These are phyloP conservation scores for Colletotrichum sp. DNA, from an alignment of 2,329 filamentous ascomycete species.

Conservation along the genomic window DNA sequence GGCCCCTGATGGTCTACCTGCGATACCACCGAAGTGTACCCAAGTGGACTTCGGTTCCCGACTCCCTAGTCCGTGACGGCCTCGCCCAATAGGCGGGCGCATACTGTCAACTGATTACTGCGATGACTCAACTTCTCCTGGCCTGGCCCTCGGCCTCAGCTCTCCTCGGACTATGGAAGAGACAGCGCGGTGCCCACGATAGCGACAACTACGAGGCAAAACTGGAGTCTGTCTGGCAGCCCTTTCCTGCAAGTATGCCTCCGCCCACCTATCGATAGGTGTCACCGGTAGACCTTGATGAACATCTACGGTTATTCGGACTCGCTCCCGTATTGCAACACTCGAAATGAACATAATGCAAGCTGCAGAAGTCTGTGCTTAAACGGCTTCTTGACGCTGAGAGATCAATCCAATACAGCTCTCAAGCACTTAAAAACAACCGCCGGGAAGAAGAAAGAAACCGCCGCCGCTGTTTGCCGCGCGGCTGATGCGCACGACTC, in stretches of 20 bases:
- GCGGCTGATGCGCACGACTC: conserved; percentile 12
- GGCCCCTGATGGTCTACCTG: background rate
- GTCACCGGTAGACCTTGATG: background rate
- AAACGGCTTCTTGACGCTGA: background rate
- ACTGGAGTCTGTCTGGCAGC: background rate
- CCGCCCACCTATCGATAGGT: background rate
- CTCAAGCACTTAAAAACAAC: background rate
- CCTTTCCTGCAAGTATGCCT: background rate
- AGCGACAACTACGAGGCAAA: background rate
- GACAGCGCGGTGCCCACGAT: background rate
- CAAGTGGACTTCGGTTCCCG: background rate
- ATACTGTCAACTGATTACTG: background rate
- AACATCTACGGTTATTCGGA: background rate
- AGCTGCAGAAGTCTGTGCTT: background rate
- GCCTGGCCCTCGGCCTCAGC: background rate
- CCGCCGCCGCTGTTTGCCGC: conserved; percentile 3
- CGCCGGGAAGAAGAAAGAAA: background rate
- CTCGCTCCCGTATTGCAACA: background rate
- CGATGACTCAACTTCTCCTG: conserved; percentile 14
- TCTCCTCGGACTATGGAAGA: background rate
- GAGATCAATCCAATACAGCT: background rate
- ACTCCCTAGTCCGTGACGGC: background rate
- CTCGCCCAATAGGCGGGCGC: background rate
- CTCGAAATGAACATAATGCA: background rate
- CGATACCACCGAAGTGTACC: background rate